Evolutionary conservation across 2,329 filamentous ascomycete species (phyloP).

Genomic region (Didymosphaeria variabile): DNA sequence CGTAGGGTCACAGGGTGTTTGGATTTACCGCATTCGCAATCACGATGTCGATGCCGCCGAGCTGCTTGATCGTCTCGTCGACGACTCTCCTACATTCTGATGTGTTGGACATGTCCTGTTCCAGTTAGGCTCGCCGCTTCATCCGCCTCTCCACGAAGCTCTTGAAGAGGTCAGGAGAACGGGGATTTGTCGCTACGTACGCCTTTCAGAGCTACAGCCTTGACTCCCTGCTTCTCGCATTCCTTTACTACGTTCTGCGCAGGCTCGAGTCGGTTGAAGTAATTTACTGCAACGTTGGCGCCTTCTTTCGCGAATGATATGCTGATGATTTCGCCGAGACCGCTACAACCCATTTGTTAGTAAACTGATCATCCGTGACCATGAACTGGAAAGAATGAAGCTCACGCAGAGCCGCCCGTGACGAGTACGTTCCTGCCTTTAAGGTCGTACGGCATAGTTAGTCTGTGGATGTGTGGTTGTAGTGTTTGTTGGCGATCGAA

Average conservation of each 20-base stretch:
- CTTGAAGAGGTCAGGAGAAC: background rate
- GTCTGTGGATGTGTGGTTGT: background rate
- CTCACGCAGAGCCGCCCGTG: constrained; percentile 70
- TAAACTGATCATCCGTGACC: background rate
- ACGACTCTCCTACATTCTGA: constrained; percentile 69
- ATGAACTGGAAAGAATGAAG: background rate
- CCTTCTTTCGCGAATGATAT: constrained; percentile 74
- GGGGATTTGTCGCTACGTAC: constrained; percentile 49
- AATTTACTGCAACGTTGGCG: constrained; percentile 77
- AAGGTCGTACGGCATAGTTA: constrained; percentile 69
- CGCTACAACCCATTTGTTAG: constrained; percentile 54
- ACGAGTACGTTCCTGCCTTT: constrained; percentile 70
- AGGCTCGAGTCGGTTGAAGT: constrained; percentile 67
- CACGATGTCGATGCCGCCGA: constrained; percentile 78
- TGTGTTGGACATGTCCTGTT: constrained; percentile 68
- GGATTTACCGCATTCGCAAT: constrained; percentile 74
- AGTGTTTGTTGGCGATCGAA: background rate
- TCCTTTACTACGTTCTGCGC: constrained; percentile 68
- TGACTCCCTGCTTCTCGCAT: constrained; percentile 62
- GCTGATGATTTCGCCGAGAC: constrained; percentile 74
- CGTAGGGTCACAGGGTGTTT: background rate
- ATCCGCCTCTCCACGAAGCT: background rate
- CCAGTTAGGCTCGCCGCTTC: constrained; percentile 1
- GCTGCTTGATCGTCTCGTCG: constrained; percentile 63
- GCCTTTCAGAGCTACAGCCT: constrained; percentile 67